phyloP scores from a whole-genome alignment of 345 rosid species.

The Hibiscus trionum region DNA sequence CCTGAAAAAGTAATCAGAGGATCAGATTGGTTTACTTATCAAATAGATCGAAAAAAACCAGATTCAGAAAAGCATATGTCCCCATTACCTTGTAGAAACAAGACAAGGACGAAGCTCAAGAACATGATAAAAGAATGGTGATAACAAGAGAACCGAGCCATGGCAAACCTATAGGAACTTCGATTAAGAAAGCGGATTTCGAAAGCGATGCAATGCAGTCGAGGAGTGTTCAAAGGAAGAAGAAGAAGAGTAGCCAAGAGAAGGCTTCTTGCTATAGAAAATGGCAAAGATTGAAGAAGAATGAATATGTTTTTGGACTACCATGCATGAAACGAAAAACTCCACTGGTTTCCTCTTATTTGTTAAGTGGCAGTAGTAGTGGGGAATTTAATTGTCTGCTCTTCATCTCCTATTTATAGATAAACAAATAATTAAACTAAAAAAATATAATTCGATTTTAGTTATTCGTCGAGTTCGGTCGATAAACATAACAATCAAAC shows the following conservation, averaged over 20 bases:
- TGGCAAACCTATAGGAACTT: background rate
- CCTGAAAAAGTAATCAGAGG: slow-evolving; percentile 19
- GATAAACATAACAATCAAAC: too few relatives aligned
- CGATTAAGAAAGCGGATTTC: background rate
- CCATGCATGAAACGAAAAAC: background rate
- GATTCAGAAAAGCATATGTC: background rate
- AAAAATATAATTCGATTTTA: too few relatives aligned
- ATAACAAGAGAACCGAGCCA: slow-evolving; percentile 10
- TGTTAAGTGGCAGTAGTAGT: background rate
- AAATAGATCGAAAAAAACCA: background rate
- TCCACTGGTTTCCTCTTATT: background rate
- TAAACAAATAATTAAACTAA: too few relatives aligned
- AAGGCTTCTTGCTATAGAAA: background rate
- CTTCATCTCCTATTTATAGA: background rate
- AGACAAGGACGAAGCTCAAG: slow-evolving; percentile 12
- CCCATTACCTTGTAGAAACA: slow-evolving; percentile 21
- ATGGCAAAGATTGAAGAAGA: background rate
- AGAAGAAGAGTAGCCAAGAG: background rate
- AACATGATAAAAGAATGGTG: background rate
- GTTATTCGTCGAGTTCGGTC: too few relatives aligned
- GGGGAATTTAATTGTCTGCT: background rate
- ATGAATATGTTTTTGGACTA: background rate
- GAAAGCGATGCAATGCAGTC: background rate
- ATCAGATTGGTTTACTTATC: background rate
- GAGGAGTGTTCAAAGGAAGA: background rate